phyloP scores from a whole-genome alignment of 768 basidiomycete species.

The Leccinum aurantiacum region DNA sequence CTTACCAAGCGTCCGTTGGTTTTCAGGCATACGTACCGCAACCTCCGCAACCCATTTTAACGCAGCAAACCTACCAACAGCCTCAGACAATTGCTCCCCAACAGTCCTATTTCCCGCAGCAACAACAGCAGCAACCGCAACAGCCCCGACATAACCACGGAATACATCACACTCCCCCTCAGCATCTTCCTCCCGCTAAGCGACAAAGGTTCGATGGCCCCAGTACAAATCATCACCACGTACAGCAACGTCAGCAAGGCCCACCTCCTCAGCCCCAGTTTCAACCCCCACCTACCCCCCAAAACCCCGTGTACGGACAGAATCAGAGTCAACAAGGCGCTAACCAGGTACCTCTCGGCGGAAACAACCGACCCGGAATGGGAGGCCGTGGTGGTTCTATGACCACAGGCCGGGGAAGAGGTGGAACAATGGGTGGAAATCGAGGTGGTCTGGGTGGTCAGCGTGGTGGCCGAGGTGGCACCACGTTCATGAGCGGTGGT shows the following conservation, averaged over 20 bases:
- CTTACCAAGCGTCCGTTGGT: constrained; percentile 68
- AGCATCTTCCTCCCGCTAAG: constrained; percentile 90
- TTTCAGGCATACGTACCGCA: constrained; percentile 71
- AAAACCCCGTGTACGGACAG: constrained; percentile 32
- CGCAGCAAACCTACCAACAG: constrained; percentile 51
- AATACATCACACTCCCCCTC: constrained; percentile 64
- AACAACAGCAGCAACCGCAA: constrained; percentile 39
- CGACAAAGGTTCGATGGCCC: constrained; percentile 87
- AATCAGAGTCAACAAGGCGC: constrained; percentile 44
- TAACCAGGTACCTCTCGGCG: constrained; percentile 41
- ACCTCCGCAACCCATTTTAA: constrained; percentile 48
- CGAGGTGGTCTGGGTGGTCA: constrained; percentile 47
- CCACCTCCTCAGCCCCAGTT: constrained; percentile 67
- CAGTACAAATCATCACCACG: constrained; percentile 42
- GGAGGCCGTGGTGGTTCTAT: constrained; percentile 43
- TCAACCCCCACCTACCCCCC: constrained; percentile 30
- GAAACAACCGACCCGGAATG: constrained; percentile 45
- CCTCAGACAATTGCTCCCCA: constrained; percentile 38
- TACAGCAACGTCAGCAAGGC: constrained; percentile 45
- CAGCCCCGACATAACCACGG: constrained; percentile 50
- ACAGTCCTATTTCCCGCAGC: constrained; percentile 42
- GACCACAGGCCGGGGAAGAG: constrained; percentile 40
- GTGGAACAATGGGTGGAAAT: constrained; percentile 46
- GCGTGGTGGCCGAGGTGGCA: constrained; percentile 42
- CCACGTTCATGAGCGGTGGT: constrained; percentile 34